These are phyloP conservation scores for Ustilago sp. DNA, from an alignment of 1,284 basidiomycete genomes.

Conservation along the genomic window DNA sequence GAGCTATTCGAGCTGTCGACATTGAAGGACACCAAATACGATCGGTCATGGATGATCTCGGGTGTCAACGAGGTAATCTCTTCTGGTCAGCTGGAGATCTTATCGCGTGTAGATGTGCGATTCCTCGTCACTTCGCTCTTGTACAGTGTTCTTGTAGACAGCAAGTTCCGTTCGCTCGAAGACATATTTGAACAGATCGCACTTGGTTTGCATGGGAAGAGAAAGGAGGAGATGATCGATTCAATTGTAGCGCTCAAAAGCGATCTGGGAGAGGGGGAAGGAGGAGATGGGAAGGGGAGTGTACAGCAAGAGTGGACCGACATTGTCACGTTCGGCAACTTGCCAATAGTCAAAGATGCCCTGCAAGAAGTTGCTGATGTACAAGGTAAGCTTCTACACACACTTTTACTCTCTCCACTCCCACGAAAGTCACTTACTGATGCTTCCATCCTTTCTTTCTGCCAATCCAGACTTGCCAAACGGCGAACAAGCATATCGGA, in stretches of 20 bases:
- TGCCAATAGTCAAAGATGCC: conserved; percentile 11
- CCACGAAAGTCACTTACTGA: not conserved
- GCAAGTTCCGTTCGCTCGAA: conserved; percentile 29
- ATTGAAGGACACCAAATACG: conserved; percentile 25
- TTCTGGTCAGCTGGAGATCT: conserved; percentile 33
- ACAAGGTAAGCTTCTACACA: conserved; percentile 29
- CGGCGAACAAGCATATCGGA: conserved; percentile 35
- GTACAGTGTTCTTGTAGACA: conserved; percentile 14
- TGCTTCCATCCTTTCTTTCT: not conserved
- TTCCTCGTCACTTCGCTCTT: conserved; percentile 32
- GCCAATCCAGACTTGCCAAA: conserved; percentile 26
- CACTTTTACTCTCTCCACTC: not conserved
- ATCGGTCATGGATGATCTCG: conserved; percentile 44
- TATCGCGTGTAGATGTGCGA: conserved; percentile 23
- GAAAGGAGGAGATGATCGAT: conserved; percentile 16
- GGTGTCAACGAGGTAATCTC: conserved; percentile 28
- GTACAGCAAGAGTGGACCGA: conserved; percentile 40
- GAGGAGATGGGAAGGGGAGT: not conserved
- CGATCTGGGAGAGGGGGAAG: not conserved
- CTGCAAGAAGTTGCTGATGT: conserved; percentile 31
- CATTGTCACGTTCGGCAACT: conserved; percentile 27
- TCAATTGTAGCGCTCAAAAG: conserved; percentile 13
- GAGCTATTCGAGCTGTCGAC: conserved; percentile 32
- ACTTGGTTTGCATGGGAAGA: conserved; percentile 2
- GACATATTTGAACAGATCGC: conserved; percentile 44